phyloP scores from a whole-genome alignment of 2,329 filamentous ascomycete genomes.

The Hypoxylon sp. region DNA sequence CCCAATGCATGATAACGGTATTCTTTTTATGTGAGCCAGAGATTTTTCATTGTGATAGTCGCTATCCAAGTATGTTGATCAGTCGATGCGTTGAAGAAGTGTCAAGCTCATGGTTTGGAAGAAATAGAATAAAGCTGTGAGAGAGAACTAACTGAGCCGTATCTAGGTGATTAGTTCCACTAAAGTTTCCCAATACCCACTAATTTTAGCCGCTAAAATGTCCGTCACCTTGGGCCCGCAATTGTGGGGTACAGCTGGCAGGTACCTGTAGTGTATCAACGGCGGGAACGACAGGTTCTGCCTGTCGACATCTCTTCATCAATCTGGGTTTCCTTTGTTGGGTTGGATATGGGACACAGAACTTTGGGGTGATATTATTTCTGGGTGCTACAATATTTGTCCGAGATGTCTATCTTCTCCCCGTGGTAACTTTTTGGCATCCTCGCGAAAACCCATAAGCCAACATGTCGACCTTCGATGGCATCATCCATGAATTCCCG shows the following conservation, averaged over 20 bases:
- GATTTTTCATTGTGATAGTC: not conserved
- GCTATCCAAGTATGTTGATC: not conserved
- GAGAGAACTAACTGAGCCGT: not conserved
- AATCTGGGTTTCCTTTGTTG: not conserved
- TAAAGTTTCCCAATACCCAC: not conserved
- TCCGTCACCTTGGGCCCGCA: not conserved
- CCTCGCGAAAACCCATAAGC: not conserved
- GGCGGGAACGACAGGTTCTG: not conserved
- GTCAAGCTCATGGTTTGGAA: not conserved
- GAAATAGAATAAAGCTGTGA: not conserved
- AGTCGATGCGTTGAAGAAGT: not conserved
- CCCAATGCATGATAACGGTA: not conserved
- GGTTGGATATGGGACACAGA: not conserved
- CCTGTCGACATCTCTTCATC: not conserved
- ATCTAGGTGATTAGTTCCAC: not conserved
- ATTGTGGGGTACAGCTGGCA: not conserved
- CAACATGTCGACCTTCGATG: constrained; percentile 82
- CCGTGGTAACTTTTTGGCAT: not conserved
- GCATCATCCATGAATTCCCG: constrained; percentile 80
- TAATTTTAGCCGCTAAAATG: not conserved
- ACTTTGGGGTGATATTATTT: not conserved
- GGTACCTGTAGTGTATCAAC: not conserved
- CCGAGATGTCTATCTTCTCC: too few relatives aligned
- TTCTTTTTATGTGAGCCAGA: not conserved
- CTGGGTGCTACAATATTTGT: not conserved